phyloP scores from a whole-genome alignment of 306 rosid genomes.

The Erythrophleum fordii region DNA sequence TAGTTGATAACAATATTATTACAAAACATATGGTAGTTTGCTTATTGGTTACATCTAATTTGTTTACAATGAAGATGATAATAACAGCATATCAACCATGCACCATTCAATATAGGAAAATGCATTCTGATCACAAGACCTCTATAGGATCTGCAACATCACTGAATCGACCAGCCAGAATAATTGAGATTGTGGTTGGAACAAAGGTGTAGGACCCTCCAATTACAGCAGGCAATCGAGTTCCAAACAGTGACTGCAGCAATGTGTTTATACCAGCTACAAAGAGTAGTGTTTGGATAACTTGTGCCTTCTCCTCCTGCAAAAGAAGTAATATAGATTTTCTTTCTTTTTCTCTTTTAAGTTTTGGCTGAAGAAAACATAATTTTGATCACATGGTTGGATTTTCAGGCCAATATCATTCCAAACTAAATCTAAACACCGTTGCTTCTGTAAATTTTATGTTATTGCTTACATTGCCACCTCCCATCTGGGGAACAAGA shows the following conservation, averaged over 20 bases:
- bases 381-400: conserved; percentile 3
- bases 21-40: conserved; percentile 6
- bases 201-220: conserved; percentile 97
- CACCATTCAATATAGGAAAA: conserved; percentile 29
- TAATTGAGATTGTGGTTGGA: conserved; percentile 91
- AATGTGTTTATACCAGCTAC: conserved; percentile 97
- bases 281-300: conserved; percentile 90
- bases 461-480: conserved; percentile 84
- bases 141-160: conserved; percentile 60
- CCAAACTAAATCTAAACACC: neutral
- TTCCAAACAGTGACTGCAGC: conserved; percentile 82
- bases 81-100: conserved; percentile 28
- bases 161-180: conserved; percentile 88
- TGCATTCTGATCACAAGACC: conserved; percentile 57
- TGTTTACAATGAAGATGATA: conserved; percentile 12
- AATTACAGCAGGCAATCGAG: conserved; percentile 86
- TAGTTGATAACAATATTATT: conserved; percentile 1
- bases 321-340: conserved; percentile 15
- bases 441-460: neutral
- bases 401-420: conserved; percentile 15
- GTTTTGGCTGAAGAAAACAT: conserved; percentile 1
- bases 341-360: neutral
- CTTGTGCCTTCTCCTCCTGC: conserved; percentile 92
- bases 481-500: conserved; percentile 99
- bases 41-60: neutral